These are phyloP conservation scores for Botryotinia narcissicola DNA, from an alignment of 2,329 filamentous ascomycete genomes.

Conservation along the genomic window DNA sequence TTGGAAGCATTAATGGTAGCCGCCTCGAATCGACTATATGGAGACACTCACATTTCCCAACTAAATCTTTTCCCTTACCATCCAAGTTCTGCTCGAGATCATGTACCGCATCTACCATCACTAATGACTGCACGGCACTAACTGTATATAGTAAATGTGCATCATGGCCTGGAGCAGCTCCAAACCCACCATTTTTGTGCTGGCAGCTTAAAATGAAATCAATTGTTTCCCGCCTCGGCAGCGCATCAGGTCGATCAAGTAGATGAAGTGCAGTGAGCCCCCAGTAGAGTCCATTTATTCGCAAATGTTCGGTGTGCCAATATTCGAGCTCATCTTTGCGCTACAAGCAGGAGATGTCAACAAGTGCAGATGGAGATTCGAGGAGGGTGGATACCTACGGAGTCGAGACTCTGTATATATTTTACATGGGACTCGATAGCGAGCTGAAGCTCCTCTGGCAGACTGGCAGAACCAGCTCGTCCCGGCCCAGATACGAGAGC, in stretches of 20 bases:
- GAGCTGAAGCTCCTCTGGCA: slow-evolving; percentile 39
- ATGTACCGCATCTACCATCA: slow-evolving; percentile 78
- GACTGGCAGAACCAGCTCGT: slow-evolving; percentile 27
- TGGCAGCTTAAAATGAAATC: slow-evolving; percentile 96
- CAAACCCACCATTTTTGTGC: slow-evolving; percentile 85
- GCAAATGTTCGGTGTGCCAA: slow-evolving; percentile 95
- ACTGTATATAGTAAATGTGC: slow-evolving; percentile 95
- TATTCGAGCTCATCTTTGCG: slow-evolving; percentile 94
- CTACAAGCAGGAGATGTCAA: slow-evolving; percentile 45
- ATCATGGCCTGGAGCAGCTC: slow-evolving; percentile 90
- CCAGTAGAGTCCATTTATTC: slow-evolving; percentile 96
- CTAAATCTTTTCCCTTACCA: slow-evolving; percentile 59
- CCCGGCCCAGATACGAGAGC: slow-evolving; percentile 38
- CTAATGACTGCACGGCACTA: slow-evolving; percentile 90
- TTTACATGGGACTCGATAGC: slow-evolving; percentile 64
- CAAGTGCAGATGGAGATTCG: slow-evolving; percentile 21
- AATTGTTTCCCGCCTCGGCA: slow-evolving; percentile 78
- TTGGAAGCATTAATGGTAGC: slow-evolving; percentile 19
- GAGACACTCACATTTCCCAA: slow-evolving; percentile 72
- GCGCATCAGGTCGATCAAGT: slow-evolving; percentile 73
- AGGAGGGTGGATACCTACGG: slow-evolving; percentile 51
- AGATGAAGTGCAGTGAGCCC: slow-evolving; percentile 86
- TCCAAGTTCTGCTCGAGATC: slow-evolving; percentile 66
- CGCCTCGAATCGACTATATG: slow-evolving; percentile 13
- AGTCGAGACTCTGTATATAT: slow-evolving; percentile 92